Conservation (phyloP, 2,329 filamentous ascomycete genomes). For the Aurifilum marmelostoma region DNA sequence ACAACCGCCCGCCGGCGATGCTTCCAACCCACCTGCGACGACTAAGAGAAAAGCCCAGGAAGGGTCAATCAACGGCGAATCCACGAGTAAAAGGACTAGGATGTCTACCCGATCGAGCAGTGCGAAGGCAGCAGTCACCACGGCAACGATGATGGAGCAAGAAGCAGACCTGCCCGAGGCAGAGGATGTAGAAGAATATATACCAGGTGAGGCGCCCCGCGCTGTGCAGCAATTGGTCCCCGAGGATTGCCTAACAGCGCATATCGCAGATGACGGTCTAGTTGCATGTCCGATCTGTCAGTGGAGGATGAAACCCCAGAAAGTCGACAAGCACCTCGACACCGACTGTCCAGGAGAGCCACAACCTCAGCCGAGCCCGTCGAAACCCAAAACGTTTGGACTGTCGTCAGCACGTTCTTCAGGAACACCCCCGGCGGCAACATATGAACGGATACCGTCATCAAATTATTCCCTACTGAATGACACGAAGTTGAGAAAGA, state of each 20-base stretch:
- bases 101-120: constrained; percentile 56
- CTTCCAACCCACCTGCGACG: constrained; percentile 31
- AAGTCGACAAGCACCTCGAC: constrained; percentile 82
- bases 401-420: constrained; percentile 12
- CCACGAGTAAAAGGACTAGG: constrained; percentile 53
- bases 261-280: constrained; percentile 66
- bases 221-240: not conserved
- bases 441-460: constrained; percentile 70
- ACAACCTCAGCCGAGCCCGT: constrained; percentile 37
- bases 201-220: constrained; percentile 34
- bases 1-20: constrained; percentile 38
- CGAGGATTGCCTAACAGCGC: not conserved
- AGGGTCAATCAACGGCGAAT: constrained; percentile 36
- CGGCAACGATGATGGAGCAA: constrained; percentile 41
- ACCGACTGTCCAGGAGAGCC: constrained; percentile 51
- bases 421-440: constrained; percentile 38
- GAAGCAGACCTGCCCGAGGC: constrained; percentile 37
- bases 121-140: constrained; percentile 43
- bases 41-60: constrained; percentile 58
- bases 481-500: constrained; percentile 76
- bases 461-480: constrained; percentile 88
- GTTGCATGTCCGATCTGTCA: constrained; percentile 84
- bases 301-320: constrained; percentile 75
- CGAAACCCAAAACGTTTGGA: constrained; percentile 32
- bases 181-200: constrained; percentile 41